Evolutionary conservation across 225 moss, liverwort and hornwort genomes (phyloP).

Genomic region (Marchantia paleacea): DNA sequence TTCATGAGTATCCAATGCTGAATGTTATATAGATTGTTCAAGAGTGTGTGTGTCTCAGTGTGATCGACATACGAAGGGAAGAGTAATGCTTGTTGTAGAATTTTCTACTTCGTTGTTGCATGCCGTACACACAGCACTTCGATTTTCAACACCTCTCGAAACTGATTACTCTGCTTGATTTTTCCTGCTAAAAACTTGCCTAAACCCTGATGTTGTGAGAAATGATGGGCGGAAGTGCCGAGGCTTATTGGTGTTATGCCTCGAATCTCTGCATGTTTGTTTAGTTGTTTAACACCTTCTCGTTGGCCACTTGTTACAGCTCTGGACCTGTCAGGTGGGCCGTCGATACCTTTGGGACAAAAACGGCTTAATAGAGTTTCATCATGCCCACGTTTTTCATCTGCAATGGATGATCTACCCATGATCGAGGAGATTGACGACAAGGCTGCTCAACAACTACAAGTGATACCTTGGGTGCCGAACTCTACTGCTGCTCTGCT

Average conservation of each 20-base stretch:
- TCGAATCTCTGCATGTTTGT: too few species aligned
- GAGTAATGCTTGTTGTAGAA: not conserved
- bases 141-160: not conserved
- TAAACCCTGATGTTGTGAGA: not conserved
- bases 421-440: constrained; percentile 41
- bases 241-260: not conserved
- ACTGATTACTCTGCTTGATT: not conserved
- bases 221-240: not conserved
- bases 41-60: not conserved
- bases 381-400: constrained; percentile 39
- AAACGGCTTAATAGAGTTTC: constrained; percentile 37
- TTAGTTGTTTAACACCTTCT: not conserved
- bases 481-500: constrained; percentile 23
- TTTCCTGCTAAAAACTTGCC: not conserved
- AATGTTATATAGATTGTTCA: not conserved
- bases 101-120: too few species aligned
- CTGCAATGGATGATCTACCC: constrained; percentile 28
- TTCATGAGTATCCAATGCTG: not conserved
- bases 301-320: constrained; percentile 25
- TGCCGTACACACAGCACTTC: too few species aligned
- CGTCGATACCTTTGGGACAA: not conserved
- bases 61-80: too few species aligned
- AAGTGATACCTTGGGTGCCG: constrained; percentile 48
- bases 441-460: constrained; percentile 30
- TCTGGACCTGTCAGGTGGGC: constrained; percentile 43